phyloP scores from a whole-genome alignment of 2,329 filamentous ascomycete species.

The Coniochaeta sp. region DNA sequence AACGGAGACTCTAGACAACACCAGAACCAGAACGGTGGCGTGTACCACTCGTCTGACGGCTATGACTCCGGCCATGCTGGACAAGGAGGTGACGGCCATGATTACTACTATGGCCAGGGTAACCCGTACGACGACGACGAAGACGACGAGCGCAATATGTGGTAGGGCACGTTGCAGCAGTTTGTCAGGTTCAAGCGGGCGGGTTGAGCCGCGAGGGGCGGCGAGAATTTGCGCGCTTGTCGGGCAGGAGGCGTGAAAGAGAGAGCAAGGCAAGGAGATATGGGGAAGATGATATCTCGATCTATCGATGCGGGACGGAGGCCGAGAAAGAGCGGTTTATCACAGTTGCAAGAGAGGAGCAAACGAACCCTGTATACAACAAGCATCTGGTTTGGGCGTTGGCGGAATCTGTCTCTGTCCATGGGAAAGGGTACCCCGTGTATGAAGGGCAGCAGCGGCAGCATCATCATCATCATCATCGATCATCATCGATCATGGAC shows the following conservation, averaged over 20 bases:
- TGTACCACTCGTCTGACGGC: constrained; percentile 4
- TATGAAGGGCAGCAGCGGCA: background rate
- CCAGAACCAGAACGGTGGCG: constrained; percentile 6
- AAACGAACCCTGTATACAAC: background rate
- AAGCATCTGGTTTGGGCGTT: constrained; percentile 1
- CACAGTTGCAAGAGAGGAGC: background rate
- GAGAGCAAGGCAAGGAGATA: no score
- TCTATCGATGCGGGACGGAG: background rate
- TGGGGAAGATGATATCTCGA: no score
- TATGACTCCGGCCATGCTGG: constrained; percentile 1
- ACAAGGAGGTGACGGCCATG: constrained; percentile 2
- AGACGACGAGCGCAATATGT: constrained; percentile 5
- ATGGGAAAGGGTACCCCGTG: background rate
- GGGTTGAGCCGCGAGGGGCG: background rate
- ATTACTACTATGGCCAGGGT: constrained; percentile 12
- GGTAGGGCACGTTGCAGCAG: constrained; percentile 1
- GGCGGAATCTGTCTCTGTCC: background rate
- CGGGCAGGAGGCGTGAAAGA: background rate
- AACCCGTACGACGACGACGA: constrained; percentile 3
- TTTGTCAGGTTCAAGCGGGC: background rate
- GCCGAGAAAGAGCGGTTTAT: background rate
- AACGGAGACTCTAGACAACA: background rate
- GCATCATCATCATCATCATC: background rate
- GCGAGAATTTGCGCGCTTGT: no score
- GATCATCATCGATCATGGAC: background rate